Base-by-base conservation (phyloP, 331 rosid species). In the Pyracantha coccinea region DNA sequence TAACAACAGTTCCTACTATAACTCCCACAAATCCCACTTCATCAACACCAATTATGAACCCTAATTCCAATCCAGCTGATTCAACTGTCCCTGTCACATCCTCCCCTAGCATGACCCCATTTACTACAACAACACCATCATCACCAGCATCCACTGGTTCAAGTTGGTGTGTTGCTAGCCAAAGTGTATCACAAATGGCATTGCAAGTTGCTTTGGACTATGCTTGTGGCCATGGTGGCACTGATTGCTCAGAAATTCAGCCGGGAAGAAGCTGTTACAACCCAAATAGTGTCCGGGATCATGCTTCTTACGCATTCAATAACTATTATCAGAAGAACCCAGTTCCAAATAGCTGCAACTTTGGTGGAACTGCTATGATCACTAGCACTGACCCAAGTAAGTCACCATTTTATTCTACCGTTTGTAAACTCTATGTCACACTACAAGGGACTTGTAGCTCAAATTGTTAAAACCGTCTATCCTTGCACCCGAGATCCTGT, bases 381-480 rank as follows among this genome's bases (percentile, higher is more conserved):
- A 90, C 97, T 38, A 94, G 85, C 89, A 88, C 90, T 68, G 86
- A 91, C 65, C 98, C 98, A 82, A 91, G 98, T 94, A 88, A 87
- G 93, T 47, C 13, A 6, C 23, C 62, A 60, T 27, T 69, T 27
- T 33, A 59, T 73, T 45, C 12, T 27, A 19, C 25, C 57, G 17
- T 7, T 25, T n/a, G n/a, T n/a, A n/a, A n/a, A n/a, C n/a, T n/a
- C 32, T 5, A 9, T 55, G 50, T 70, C 15, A 54, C 28, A n/a
- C 0, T 32, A 8, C 8, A 32, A 7, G n/a, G 35, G 8, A 32
- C 8, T 32, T 32, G 2, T 7, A 32, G 9, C 8, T 32, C 9
- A 7, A 32, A 8, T 0, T 0, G 7, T 32, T 7, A 32, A 32
- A 0, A 32, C 2, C 2, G 35, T 32, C 7, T 6, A 32, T 32